Evolutionary conservation across 805 yeast genomes (phyloP).

Genomic region (Wickerhamiella vanderwaltii): DNA sequence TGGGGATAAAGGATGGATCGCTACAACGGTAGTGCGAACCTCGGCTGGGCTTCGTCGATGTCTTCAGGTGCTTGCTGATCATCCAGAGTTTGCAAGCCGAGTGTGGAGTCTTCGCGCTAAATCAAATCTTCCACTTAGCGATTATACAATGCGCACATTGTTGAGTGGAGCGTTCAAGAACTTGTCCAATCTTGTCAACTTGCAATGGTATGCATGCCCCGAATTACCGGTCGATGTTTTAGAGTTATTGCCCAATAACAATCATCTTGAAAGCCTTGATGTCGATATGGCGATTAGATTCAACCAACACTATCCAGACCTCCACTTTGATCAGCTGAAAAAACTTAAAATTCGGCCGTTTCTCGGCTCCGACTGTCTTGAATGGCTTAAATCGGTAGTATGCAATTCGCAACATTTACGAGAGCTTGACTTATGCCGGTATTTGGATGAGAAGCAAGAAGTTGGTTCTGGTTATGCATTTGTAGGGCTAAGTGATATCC

Average conservation of each 20-base stretch:
- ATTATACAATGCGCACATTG: constrained; percentile 18
- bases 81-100: constrained; percentile 13
- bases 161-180: constrained; percentile 18
- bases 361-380: constrained; percentile 15
- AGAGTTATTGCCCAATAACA: constrained; percentile 15
- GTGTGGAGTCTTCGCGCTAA: constrained; percentile 19
- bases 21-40: constrained; percentile 24
- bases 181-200: constrained; percentile 17
- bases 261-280: constrained; percentile 13
- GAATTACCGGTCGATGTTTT: constrained; percentile 24
- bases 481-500: constrained; percentile 18
- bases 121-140: constrained; percentile 23
- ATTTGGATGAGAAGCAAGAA: constrained; percentile 17
- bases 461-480: constrained; percentile 25
- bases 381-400: constrained; percentile 16
- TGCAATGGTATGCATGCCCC: constrained; percentile 28
- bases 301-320: constrained; percentile 14
- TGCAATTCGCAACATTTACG: constrained; percentile 13
- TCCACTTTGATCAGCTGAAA: constrained; percentile 17
- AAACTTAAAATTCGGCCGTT: constrained; percentile 22
- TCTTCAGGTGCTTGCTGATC: constrained; percentile 19
- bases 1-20: neutral
- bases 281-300: constrained; percentile 20
- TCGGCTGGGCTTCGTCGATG: constrained; percentile 26
- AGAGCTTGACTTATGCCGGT: constrained; percentile 19